These are phyloP conservation scores for Suillus discolor DNA, from an alignment of 768 basidiomycete species.

Conservation along the genomic window DNA sequence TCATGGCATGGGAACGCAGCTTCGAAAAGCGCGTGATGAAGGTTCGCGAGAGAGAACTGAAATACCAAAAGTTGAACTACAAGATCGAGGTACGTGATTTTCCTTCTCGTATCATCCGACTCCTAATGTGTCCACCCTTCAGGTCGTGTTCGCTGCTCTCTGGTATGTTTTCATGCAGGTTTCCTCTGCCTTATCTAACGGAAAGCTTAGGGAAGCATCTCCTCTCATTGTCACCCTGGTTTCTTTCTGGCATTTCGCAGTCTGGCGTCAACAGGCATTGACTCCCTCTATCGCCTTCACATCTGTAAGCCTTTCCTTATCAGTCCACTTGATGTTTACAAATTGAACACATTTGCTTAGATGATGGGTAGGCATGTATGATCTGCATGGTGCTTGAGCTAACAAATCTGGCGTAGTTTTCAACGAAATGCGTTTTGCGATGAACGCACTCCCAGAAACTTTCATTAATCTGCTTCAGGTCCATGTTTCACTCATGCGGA, in stretches of 20 bases:
- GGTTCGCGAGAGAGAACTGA: conserved; percentile 79
- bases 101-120: not conserved
- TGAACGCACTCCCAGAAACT: conserved; percentile 88
- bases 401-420: conserved; percentile 55
- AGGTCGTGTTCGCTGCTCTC: conserved; percentile 24
- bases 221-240: conserved; percentile 63
- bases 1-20: conserved; percentile 94
- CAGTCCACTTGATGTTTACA: not conserved
- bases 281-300: conserved; percentile 89
- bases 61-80: conserved; percentile 86
- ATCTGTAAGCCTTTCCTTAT: conserved; percentile 42
- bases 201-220: conserved; percentile 39
- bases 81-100: conserved; percentile 63
- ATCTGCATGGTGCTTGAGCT: not conserved
- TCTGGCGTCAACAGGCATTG: conserved; percentile 65
- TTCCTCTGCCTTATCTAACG: not conserved
- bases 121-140: conserved; percentile 9
- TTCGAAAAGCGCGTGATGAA: conserved; percentile 77
- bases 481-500: conserved; percentile 84
- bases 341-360: conserved; percentile 20
- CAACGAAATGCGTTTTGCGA: conserved; percentile 83
- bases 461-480: conserved; percentile 90
- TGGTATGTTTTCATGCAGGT: not conserved
- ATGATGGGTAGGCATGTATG: conserved; percentile 40
- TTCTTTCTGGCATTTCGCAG: conserved; percentile 72